A percentile compares a stretch with the other conserved stretches of the same genome.
Evolutionary conservation across 2,329 filamentous ascomycete genomes (phyloP).

Genomic region (Aspergillus fijiensis): DNA sequence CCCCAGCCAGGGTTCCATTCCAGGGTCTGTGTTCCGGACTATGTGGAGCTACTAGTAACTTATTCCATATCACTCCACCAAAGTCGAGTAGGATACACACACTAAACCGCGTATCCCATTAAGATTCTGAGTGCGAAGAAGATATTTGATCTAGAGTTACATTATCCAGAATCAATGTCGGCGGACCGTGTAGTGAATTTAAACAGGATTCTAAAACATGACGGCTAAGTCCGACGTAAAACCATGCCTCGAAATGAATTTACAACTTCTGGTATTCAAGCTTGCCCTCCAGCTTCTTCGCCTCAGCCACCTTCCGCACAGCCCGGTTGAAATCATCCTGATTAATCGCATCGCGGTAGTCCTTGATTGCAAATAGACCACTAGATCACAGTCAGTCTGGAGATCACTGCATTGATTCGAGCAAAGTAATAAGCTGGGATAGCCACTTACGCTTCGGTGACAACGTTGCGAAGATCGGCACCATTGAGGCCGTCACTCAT

Average conservation of each 20-base stretch:
- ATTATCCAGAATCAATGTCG: background rate
- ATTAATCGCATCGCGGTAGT: conserved; percentile 92
- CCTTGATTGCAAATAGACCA: conserved; percentile 96
- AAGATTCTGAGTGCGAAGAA: no score
- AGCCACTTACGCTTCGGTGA: conserved; percentile 87
- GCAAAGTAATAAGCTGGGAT: background rate
- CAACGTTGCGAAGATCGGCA: conserved; percentile 94
- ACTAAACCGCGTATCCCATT: no score
- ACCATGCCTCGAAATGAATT: conserved; percentile 18
- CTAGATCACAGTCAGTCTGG: conserved; percentile 47
- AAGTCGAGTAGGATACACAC: no score
- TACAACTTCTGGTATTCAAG: conserved; percentile 96
- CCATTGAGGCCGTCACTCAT: conserved; percentile 99
- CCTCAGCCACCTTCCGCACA: conserved; percentile 92
- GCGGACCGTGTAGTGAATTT: background rate
- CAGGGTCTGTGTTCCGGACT: background rate
- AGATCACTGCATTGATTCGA: background rate
- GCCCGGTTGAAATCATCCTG: conserved; percentile 99
- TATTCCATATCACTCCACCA: background rate
- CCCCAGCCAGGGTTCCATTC: conserved; percentile 2
- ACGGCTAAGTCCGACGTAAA: conserved; percentile 17
- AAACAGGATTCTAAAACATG: background rate
- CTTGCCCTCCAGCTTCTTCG: conserved; percentile 98
- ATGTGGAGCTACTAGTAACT: background rate
- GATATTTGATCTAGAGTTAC: background rate